phyloP scores from a whole-genome alignment of 805 yeast genomes.

The Wickerhamiella nectarea region DNA sequence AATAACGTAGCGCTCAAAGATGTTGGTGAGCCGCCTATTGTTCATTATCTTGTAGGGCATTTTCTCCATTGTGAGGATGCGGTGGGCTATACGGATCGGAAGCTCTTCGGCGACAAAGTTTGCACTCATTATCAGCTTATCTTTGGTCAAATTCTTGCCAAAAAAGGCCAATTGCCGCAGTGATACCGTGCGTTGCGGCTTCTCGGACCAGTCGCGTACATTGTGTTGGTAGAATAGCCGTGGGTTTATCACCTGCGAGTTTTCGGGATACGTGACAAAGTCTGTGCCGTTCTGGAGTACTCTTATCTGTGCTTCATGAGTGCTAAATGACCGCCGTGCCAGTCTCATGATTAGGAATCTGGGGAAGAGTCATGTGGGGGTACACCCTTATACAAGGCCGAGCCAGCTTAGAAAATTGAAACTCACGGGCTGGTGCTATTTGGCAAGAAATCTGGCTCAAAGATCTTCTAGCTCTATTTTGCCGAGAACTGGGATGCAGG shows the following conservation, averaged over 20 bases:
- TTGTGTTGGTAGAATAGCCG: conserved; percentile 81
- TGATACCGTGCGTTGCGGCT: conserved; percentile 78
- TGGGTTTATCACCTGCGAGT: conserved; percentile 36
- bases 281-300: conserved; percentile 10
- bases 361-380: neutral
- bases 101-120: conserved; percentile 78
- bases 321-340: conserved; percentile 2
- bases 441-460: too few species aligned
- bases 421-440: too few species aligned
- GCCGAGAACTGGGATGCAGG: too few species aligned
- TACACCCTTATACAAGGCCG: too few species aligned
- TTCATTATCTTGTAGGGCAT: conserved; percentile 74
- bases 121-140: conserved; percentile 69
- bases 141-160: conserved; percentile 63
- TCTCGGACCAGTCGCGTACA: conserved; percentile 45
- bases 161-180: conserved; percentile 81
- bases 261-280: conserved; percentile 20
- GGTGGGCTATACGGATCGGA: conserved; percentile 69
- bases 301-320: conserved; percentile 9
- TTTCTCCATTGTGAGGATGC: conserved; percentile 63
- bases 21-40: conserved; percentile 74
- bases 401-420: too few species aligned
- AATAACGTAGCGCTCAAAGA: conserved; percentile 77
- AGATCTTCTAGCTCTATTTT: too few species aligned
- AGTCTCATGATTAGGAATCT: neutral